Conservation (phyloP, 352 stramenopile genomes). For the Pythium dissimile region DNA sequence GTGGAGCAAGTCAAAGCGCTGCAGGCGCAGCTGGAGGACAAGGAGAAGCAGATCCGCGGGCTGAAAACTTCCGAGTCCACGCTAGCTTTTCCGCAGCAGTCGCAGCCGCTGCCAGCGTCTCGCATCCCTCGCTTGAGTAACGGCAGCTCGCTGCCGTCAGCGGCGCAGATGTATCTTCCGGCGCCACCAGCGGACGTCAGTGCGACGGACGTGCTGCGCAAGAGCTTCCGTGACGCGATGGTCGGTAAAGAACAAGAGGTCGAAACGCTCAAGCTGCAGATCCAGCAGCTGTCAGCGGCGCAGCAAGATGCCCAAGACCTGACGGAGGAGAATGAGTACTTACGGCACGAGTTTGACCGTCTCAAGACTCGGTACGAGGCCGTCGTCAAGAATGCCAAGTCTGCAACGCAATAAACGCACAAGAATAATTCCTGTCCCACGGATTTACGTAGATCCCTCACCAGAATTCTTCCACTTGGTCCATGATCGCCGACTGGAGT, state of each 20-base stretch:
- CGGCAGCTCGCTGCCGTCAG: neutral
- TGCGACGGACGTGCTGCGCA: conserved; percentile 39
- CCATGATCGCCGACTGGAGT: conserved; percentile 40
- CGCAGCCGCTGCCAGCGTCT: neutral
- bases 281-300: conserved; percentile 5
- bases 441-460: neutral
- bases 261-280: conserved; percentile 36
- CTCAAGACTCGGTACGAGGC: conserved; percentile 63
- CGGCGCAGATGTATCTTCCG: conserved; percentile 13
- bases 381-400: conserved; percentile 14
- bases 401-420: conserved; percentile 6
- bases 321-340: conserved; percentile 62
- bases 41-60: conserved; percentile 38
- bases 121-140: conserved; percentile 11
- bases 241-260: conserved; percentile 63
- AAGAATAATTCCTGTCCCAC: neutral
- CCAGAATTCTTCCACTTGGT: conserved; percentile 28
- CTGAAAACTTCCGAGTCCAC: no score
- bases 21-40: conserved; percentile 58
- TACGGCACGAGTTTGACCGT: conserved; percentile 64
- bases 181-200: neutral
- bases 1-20: conserved; percentile 45
- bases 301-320: conserved; percentile 45
- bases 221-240: conserved; percentile 50
- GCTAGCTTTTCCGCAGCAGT: no score